Conservation (phyloP, 371 early-diverging fungal species). For the Syncephalastrum monosporum region DNA sequence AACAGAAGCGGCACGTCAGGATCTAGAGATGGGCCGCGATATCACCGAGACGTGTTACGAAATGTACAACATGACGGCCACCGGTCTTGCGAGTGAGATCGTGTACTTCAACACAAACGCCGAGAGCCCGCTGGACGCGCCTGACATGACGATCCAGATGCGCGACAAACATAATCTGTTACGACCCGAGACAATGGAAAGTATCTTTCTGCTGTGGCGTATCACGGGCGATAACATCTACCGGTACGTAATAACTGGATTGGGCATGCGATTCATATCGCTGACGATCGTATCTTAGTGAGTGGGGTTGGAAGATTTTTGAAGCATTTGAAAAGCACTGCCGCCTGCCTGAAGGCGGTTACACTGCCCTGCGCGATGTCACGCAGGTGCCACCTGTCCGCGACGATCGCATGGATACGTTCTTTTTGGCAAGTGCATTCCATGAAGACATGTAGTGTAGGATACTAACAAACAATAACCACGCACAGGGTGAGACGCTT, state of each 20-base stretch:
- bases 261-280: neutral
- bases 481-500: slow-evolving; percentile 85
- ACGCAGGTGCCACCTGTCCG: slow-evolving; percentile 48
- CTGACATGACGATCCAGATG: slow-evolving; percentile 66
- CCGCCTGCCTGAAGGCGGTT: slow-evolving; percentile 71
- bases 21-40: slow-evolving; percentile 73
- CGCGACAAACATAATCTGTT: slow-evolving; percentile 69
- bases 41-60: slow-evolving; percentile 78
- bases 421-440: slow-evolving; percentile 51
- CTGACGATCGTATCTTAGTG: slow-evolving; percentile 44
- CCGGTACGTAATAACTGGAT: slow-evolving; percentile 34
- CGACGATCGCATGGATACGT: slow-evolving; percentile 80
- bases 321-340: slow-evolving; percentile 78
- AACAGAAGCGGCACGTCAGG: slow-evolving; percentile 42
- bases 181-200: slow-evolving; percentile 91
- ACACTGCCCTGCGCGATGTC: slow-evolving; percentile 76
- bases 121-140: slow-evolving; percentile 26
- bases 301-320: slow-evolving; percentile 92
- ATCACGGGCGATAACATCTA: slow-evolving; percentile 81
- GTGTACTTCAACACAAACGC: slow-evolving; percentile 52
- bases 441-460: neutral
- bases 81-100: slow-evolving; percentile 86
- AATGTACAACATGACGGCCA: slow-evolving; percentile 77
- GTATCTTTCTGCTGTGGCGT: slow-evolving; percentile 81
- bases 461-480: slow-evolving; percentile 1